Evolutionary conservation across 495 filamentous ascomycete species (phyloP), one percentile per base, ranked within the genome.

Genomic region (Aspergillus ellipticus): DNA sequence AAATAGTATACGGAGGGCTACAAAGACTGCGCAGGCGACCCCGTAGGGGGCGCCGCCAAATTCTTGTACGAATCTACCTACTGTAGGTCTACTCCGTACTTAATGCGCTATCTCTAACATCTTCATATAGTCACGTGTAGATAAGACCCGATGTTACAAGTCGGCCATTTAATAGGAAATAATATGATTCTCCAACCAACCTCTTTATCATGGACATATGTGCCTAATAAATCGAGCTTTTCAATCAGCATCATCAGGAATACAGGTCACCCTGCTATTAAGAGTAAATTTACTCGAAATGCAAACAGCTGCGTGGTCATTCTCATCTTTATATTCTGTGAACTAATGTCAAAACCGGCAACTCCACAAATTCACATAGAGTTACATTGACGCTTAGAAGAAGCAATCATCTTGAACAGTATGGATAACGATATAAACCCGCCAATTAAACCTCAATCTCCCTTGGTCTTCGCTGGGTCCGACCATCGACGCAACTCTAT

Each of bases 401-500:
- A 17, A 52, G 11, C 20, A 22, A 19, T 8, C 26, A 22, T n/a
- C 7, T 16, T 15, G 42, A 47, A 43, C 50, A 42, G 16, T 28
- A 60, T 73, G 71, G 61, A 63, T 50, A 59, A 60, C 39, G 55
- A 53, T 45, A 21, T 59, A 33, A 62, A 63, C 26, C 67, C 71
- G 22, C 60, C 66, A 4, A 42, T 51, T 54, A 68, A 60, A 45
- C 29, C 43, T 17, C 59, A 55, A 19, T 35, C 48, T 19, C 65
- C 65, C 46, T 66, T 62, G 37, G 53, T 60, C 11, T 65, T 58
- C 28, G 49, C 63, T 66, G 62, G 74, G 66, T 46, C 57, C 31
- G 62, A 61, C 20, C 41, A 61, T 37, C 79, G 87, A 22, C 81
- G 89, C 42, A 81, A 82, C 53, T 89, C 89, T 29, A 88, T 90